phyloP scores from a whole-genome alignment of 1,139 yeast genomes.

The Suhomyces guaymorum region DNA sequence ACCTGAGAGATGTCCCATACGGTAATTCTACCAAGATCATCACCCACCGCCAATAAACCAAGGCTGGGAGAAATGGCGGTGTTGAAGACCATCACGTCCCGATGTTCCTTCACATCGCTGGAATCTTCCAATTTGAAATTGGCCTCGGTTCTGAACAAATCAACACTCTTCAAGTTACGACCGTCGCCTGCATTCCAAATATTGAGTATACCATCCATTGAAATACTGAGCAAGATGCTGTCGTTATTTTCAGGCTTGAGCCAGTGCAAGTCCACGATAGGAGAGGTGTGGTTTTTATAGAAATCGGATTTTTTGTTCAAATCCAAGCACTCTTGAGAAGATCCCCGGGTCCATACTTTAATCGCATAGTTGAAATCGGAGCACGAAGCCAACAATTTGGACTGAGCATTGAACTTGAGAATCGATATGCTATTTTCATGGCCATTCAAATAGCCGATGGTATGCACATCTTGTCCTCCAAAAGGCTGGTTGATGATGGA shows the following conservation, averaged over 20 bases:
- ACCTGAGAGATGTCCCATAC: conserved; percentile 49
- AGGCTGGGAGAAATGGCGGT: conserved; percentile 54
- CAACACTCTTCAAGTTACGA: conserved; percentile 24
- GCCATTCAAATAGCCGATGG: conserved; percentile 67
- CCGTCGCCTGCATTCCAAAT: conserved; percentile 64
- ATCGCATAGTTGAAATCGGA: conserved; percentile 70
- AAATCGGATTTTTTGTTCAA: conserved; percentile 22
- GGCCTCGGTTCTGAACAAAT: conserved; percentile 25
- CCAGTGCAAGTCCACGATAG: conserved; percentile 60
- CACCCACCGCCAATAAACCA: conserved; percentile 58
- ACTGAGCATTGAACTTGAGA: conserved; percentile 51
- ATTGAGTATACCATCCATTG: conserved; percentile 71
- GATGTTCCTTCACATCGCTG: conserved; percentile 32
- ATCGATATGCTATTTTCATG: conserved; percentile 65
- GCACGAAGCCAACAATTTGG: conserved; percentile 65
- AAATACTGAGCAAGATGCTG: conserved; percentile 37
- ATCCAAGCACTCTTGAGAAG: conserved; percentile 45
- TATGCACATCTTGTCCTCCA: conserved; percentile 26
- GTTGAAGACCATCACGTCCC: conserved; percentile 53
- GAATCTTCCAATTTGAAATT: conserved; percentile 23
- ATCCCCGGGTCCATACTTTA: conserved; percentile 71
- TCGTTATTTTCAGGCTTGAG: too few species aligned
- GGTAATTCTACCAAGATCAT: conserved; percentile 56
- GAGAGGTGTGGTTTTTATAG: conserved; percentile 49
- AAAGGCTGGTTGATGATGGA: conserved; percentile 34